Percentiles rank a stretch among this genome's conserved stretches.
These are phyloP conservation scores for Saturnispora kantuleensis DNA, from an alignment of 805 yeast genomes.

Conservation along the genomic window DNA sequence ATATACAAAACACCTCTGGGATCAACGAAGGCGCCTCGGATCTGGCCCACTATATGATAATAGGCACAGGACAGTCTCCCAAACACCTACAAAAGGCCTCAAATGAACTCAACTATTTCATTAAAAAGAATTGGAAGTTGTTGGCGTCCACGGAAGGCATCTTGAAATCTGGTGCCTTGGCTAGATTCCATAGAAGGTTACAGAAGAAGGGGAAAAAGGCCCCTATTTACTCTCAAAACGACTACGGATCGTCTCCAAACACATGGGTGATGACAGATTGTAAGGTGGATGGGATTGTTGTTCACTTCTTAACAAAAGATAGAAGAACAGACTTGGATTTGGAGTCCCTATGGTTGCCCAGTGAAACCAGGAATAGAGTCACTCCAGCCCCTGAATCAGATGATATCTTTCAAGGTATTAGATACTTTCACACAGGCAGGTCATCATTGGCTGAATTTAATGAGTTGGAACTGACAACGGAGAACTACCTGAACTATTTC, in stretches of 20 bases:
- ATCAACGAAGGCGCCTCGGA: slow-evolving; percentile 25
- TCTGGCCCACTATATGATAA: slow-evolving; percentile 42
- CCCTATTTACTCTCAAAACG: slow-evolving; percentile 43
- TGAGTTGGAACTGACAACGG: slow-evolving; percentile 9
- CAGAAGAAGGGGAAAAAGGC: slow-evolving; percentile 45
- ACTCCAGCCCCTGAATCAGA: slow-evolving; percentile 22
- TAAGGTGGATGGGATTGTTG: slow-evolving; percentile 46
- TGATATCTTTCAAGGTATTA: slow-evolving; percentile 36
- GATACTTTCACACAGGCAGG: slow-evolving; percentile 33
- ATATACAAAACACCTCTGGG: no score
- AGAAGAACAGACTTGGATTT: slow-evolving; percentile 61
- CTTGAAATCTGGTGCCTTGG: slow-evolving; percentile 45
- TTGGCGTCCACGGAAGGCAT: slow-evolving; percentile 64
- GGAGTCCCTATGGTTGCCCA: slow-evolving; percentile 50
- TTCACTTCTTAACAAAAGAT: slow-evolving; percentile 65
- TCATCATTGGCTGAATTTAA: slow-evolving; percentile 6
- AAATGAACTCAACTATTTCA: slow-evolving; percentile 40
- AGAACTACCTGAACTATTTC: slow-evolving; percentile 16
- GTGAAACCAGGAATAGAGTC: slow-evolving; percentile 13
- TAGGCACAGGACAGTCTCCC: slow-evolving; percentile 68
- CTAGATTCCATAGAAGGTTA: slow-evolving; percentile 41
- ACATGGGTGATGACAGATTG: slow-evolving; percentile 82
- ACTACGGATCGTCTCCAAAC: slow-evolving; percentile 49
- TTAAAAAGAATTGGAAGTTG: slow-evolving; percentile 42
- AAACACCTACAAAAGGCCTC: slow-evolving; percentile 70